Evolutionary conservation across 768 basidiomycete species (phyloP).

Genomic region (Lactarius hengduanensis): DNA sequence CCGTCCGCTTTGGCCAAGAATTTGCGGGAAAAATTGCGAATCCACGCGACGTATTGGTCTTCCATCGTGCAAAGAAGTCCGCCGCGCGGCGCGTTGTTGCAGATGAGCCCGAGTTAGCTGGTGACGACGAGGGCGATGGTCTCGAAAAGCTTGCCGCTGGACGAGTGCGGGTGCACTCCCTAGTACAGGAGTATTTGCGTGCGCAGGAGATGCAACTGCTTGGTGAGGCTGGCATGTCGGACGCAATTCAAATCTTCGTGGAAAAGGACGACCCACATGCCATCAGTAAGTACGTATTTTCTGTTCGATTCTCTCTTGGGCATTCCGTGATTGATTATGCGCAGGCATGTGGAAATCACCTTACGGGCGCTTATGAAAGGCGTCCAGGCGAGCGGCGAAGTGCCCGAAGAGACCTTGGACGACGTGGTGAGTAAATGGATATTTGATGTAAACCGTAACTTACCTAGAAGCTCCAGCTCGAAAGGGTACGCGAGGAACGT

Average conservation of each 20-base stretch:
- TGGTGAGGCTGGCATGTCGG: conserved; percentile 86
- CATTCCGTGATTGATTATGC: background rate
- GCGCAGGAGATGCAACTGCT: conserved; percentile 93
- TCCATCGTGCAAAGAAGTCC: conserved; percentile 77
- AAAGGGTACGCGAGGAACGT: conserved; percentile 66
- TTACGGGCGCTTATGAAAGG: conserved; percentile 64
- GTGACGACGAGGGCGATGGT: conserved; percentile 24
- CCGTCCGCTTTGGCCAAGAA: conserved; percentile 94
- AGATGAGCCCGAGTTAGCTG: conserved; percentile 66
- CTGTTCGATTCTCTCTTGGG: background rate
- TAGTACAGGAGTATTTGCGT: conserved; percentile 88
- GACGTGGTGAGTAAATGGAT: conserved; percentile 53
- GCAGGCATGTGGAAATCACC: conserved; percentile 63
- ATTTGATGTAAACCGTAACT: background rate
- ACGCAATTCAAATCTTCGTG: conserved; percentile 93
- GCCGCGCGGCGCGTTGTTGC: conserved; percentile 55
- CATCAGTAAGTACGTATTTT: conserved; percentile 69
- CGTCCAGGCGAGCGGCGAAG: conserved; percentile 60
- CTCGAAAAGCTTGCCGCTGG: conserved; percentile 44
- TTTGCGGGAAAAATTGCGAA: conserved; percentile 91
- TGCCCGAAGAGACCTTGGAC: conserved; percentile 73
- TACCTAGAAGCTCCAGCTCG: conserved; percentile 46
- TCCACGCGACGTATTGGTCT: conserved; percentile 89
- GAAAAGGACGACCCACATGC: conserved; percentile 97
- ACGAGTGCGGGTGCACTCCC: conserved; percentile 79